Base-by-base conservation (phyloP, 306 rosid genomes). In the Vigna unguiculata region DNA sequence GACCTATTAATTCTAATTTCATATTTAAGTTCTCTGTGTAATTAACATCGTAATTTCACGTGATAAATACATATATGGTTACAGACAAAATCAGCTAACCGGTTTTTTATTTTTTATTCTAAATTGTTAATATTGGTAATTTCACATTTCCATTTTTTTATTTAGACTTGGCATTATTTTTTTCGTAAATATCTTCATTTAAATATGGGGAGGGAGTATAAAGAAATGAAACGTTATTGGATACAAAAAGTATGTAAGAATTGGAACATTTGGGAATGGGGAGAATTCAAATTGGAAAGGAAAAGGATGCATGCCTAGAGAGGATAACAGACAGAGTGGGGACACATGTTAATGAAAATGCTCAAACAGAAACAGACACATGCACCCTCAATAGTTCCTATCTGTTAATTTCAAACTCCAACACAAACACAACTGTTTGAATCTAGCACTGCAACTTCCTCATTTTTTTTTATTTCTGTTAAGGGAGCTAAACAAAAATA, bases 361-460 rank as follows among this genome's bases (percentile, higher is more conserved):
- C 30, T 15, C 17, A 53, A 41, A 41, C 34, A 16, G 48, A 54
- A 24, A 28, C 4, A 28, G 32, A 54, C 41, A 5, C 14, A 71
- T 34, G 25, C 52, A 52, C 51, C 71, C 28, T 0, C 48, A 61
- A 38, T 64, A 28, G 13, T 54, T 9, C 21, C 8, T 38, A 78
- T 79, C 69, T 64, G 60, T 28, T 40, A 11, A 54, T 54, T 30
- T 71, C 13, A 3, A 47, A 34, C 1, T 40, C 14, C 22, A 14
- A 66, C 55, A 66, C 40, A 68, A 4, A 28, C 32, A 28, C 69
- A 43, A 68, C 74, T 65, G 46, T 40, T 43, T 63, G 69, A 62
- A 61, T 32, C 21, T 28, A 20, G 5, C 6, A 60, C 67, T 60
- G 7, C 19, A 14, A 25, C 41, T 28, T 10, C 16, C 6, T 12